These are phyloP conservation scores for Tetracladium marchalianum DNA, from an alignment of 495 filamentous ascomycete species.

Conservation along the genomic window DNA sequence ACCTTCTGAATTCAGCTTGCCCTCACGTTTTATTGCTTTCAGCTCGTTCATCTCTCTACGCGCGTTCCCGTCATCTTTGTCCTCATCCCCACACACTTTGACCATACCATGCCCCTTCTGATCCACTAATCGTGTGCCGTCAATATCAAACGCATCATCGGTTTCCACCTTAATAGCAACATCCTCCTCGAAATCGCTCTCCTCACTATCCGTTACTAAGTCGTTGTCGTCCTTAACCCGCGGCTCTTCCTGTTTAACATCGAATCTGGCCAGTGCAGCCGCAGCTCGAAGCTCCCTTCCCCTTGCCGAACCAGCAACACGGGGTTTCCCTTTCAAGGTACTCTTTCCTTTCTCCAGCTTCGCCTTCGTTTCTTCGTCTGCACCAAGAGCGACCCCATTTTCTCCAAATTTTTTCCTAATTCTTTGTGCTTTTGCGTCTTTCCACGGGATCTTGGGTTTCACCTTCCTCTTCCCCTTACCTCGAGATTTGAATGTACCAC, in stretches of 20 bases:
- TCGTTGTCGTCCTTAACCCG: constrained; percentile 15
- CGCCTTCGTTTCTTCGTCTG: constrained; percentile 48
- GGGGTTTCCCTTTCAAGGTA: constrained; percentile 41
- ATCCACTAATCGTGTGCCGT: constrained; percentile 51
- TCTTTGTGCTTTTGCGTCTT: constrained; percentile 51
- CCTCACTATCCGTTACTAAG: constrained; percentile 17
- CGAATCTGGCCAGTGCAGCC: constrained; percentile 66
- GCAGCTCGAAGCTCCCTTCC: constrained; percentile 68
- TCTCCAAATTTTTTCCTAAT: constrained; percentile 69
- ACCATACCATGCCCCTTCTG: constrained; percentile 50
- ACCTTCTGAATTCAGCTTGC: background rate
- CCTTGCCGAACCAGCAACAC: constrained; percentile 57
- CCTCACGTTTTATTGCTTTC: constrained; percentile 2
- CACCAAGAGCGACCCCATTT: constrained; percentile 55
- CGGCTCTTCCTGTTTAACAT: constrained; percentile 35
- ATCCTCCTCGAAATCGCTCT: constrained; percentile 12
- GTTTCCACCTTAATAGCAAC: constrained; percentile 17
- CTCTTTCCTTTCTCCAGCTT: constrained; percentile 55
- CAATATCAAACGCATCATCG: constrained; percentile 39
- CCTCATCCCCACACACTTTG: constrained; percentile 63
- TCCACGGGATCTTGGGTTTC: constrained; percentile 41
- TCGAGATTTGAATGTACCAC: constrained; percentile 53
- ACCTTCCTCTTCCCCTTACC: constrained; percentile 40
- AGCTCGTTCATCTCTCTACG: constrained; percentile 11
- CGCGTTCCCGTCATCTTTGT: constrained; percentile 22